A percentile compares a stretch with the other conserved stretches of the same genome.
Conservation (phyloP, 805 yeast species). For the Saccharomycopsis lassenensis region DNA sequence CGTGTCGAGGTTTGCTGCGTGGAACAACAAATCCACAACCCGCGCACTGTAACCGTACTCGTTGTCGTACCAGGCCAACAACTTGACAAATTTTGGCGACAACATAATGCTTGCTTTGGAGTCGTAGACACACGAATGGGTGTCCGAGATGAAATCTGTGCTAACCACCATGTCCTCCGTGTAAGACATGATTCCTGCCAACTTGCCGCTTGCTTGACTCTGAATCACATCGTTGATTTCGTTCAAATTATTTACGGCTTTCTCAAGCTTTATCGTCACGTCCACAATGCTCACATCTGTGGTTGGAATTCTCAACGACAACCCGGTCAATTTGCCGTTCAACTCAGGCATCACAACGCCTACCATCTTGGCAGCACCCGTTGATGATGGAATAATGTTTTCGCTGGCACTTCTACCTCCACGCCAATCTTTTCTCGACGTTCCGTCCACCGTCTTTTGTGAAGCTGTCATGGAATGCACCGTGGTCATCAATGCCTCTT, state of each 20-base stretch:
- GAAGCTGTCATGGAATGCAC: slow-evolving; percentile 95
- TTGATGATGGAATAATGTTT: slow-evolving; percentile 89
- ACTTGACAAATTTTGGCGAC: slow-evolving; percentile 82
- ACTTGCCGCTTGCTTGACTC: slow-evolving; percentile 65
- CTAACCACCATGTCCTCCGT: slow-evolving; percentile 91
- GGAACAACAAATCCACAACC: slow-evolving; percentile 82
- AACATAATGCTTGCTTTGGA: slow-evolving; percentile 84
- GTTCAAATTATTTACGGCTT: slow-evolving; percentile 59
- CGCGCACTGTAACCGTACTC: slow-evolving; percentile 95
- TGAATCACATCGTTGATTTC: slow-evolving; percentile 70
- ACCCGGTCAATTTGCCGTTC: slow-evolving; percentile 89
- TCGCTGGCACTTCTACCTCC: slow-evolving; percentile 96
- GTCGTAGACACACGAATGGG: slow-evolving; percentile 82
- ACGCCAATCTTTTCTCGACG: slow-evolving; percentile 97
- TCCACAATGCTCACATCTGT: slow-evolving; percentile 90
- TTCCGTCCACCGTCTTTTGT: slow-evolving; percentile 94
- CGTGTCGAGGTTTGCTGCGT: slow-evolving; percentile 75
- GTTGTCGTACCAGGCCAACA: slow-evolving; percentile 91
- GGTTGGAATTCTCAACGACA: slow-evolving; percentile 91
- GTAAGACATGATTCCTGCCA: slow-evolving; percentile 80
- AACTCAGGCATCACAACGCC: slow-evolving; percentile 89
- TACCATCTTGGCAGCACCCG: slow-evolving; percentile 97
- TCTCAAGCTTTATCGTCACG: slow-evolving; percentile 74
- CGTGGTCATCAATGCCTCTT: slow-evolving; percentile 92
- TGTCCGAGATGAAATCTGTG: slow-evolving; percentile 75